Conservation (phyloP, 140 eudicot genomes). For the Anethum foeniculum region DNA sequence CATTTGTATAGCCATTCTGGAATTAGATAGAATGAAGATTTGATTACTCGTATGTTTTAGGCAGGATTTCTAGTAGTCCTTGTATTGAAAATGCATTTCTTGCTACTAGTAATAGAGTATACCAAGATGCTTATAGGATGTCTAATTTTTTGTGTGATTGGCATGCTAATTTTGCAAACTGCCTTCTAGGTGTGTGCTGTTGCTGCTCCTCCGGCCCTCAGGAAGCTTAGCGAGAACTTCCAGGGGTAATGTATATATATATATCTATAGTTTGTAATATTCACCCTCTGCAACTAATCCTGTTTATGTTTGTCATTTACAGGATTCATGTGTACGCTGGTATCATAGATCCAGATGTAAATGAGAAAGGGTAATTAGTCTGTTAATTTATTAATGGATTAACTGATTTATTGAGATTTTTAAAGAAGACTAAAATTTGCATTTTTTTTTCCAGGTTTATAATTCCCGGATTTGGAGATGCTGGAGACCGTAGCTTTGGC, state of each 20-base stretch:
- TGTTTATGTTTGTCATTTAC: constrained; percentile 13
- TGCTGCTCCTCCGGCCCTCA: constrained; percentile 96
- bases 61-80: not conserved
- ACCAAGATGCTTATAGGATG: not conserved
- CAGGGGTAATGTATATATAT: constrained; percentile 52
- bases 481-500: constrained; percentile 95
- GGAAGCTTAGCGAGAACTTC: constrained; percentile 83
- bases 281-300: not conserved
- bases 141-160: not conserved
- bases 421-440: constrained; percentile 6
- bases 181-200: constrained; percentile 62
- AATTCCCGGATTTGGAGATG: constrained; percentile 94
- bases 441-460: constrained; percentile 56
- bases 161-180: constrained; percentile 8
- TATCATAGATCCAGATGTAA: constrained; percentile 77
- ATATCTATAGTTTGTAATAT: not conserved
- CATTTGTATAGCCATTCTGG: not conserved
- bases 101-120: not conserved
- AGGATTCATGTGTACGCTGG: constrained; percentile 98
- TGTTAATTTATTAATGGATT: not conserved
- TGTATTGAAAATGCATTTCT: not conserved
- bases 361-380: constrained; percentile 64
- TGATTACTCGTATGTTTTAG: not conserved
- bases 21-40: not conserved
- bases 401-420: not conserved